A percentile compares a stretch with the other conserved stretches of the same genome.
phyloP scores from a whole-genome alignment of 2,329 filamentous ascomycete genomes.

The Sordariomycetes sp. region DNA sequence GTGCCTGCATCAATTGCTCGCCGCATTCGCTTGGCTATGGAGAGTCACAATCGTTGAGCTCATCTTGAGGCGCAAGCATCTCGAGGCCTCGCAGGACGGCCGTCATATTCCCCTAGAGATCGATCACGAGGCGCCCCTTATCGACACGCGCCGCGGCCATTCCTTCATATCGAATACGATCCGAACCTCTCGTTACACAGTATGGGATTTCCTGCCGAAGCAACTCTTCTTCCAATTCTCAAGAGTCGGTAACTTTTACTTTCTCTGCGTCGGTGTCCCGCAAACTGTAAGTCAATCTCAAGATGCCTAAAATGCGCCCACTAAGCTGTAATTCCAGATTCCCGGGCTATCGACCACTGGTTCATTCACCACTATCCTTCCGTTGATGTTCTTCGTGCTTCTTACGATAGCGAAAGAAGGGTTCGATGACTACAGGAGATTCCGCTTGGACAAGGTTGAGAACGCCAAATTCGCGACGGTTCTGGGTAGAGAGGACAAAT shows the following conservation, averaged over 20 bases:
- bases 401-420: conserved; percentile 81
- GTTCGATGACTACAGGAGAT: conserved; percentile 74
- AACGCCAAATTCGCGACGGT: conserved; percentile 49
- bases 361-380: conserved; percentile 65
- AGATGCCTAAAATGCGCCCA: neutral
- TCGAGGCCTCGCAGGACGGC: conserved; percentile 66
- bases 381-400: conserved; percentile 65
- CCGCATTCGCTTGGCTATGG: conserved; percentile 15
- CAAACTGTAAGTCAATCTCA: conserved; percentile 47
- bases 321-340: conserved; percentile 29
- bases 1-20: neutral
- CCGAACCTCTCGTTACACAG: conserved; percentile 72
- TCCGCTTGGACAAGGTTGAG: conserved; percentile 73
- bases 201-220: conserved; percentile 78
- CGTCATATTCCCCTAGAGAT: conserved; percentile 34
- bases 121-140: conserved; percentile 27
- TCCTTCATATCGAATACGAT: conserved; percentile 54
- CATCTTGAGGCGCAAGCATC: conserved; percentile 55
- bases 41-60: conserved; percentile 32
- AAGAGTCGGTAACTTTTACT: conserved; percentile 80
- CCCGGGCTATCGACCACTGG: conserved; percentile 70
- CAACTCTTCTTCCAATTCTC: conserved; percentile 82
- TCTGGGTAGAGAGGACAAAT: conserved; percentile 27
- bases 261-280: conserved; percentile 72
- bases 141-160: conserved; percentile 40